Evolutionary conservation across 768 basidiomycete species (phyloP), one percentile per base, ranked within the genome.

Genomic region (Boletus eberwhitei): DNA sequence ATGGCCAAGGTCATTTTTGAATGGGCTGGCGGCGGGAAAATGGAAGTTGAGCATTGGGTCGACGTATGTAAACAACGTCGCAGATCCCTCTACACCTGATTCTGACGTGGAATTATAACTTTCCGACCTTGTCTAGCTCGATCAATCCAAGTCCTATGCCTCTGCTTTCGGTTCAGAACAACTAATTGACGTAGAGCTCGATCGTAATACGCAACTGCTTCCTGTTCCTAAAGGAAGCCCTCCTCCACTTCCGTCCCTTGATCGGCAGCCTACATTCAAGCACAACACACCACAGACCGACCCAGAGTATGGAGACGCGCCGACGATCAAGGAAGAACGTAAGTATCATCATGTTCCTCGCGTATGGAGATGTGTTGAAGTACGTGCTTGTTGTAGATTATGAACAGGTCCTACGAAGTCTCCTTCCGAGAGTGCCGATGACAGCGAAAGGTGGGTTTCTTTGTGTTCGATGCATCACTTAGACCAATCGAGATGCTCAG

Each of bases 21-120:
- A 36, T 80, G 76, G 77, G 71, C 63, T 24, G 76, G 76, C 14
- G 63, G 65, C 21, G 71, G 72, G 47, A 82, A 77, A 58, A 71
- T 73, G 56, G 75, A 75, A 43, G 66, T 81, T 17, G 79, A 81
- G 9, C 79, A 81, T 48, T 82, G 79, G 79, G 72, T 81, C 8
- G 77, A 81, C 60, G 80, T 79, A 59, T 53, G 73, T 67, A 22
- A 45, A 35, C 14, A 22, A 37, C 5, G 26, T 51, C 32, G 39
- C 24, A 17, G 42, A 49, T 32, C 35, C 19, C 19, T 49, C 31
- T 21, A 21, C 19, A 22, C 26, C 47, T 38, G 17, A 17, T 48
- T 40, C 29, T 42, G 29, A 41, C 32, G 16, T 19, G 16, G 11
- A 48, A 54, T 38, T 31, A 14, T 40, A 24, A 34, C 21, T 53